Conservation (phyloP, 371 early-diverging fungal species). For the Apophysomyces elegans region DNA sequence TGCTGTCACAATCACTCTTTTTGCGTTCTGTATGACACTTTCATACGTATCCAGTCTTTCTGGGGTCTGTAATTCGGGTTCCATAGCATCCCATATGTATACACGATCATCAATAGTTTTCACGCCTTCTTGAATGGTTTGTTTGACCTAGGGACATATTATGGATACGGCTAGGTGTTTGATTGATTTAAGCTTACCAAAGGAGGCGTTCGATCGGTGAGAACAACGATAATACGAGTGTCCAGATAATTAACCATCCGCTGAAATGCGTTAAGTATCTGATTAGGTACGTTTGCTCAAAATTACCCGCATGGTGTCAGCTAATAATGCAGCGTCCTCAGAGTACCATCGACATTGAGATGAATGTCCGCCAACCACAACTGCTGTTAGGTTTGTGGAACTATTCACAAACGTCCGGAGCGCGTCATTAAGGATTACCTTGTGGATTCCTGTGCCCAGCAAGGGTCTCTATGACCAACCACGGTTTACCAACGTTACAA, state of each 20-base stretch:
- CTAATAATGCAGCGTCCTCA: conserved; percentile 41
- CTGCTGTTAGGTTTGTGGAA: conserved; percentile 19
- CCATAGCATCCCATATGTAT: conserved; percentile 35
- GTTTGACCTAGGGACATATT: conserved; percentile 28
- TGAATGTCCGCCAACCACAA: conserved; percentile 45
- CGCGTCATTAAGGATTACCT: not conserved
- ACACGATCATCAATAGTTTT: conserved; percentile 17
- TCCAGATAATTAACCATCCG: conserved; percentile 38
- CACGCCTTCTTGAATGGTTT: conserved; percentile 23
- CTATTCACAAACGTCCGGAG: conserved; percentile 13
- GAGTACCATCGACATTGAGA: conserved; percentile 53
- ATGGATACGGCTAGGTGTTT: too few relatives aligned
- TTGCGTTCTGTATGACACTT: conserved; percentile 27
- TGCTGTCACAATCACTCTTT: conserved; percentile 44
- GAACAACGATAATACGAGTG: conserved; percentile 34
- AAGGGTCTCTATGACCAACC: conserved; percentile 24
- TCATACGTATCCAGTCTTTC: conserved; percentile 36
- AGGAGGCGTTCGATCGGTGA: conserved; percentile 45
- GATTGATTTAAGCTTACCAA: conserved; percentile 11
- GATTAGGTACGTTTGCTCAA: not conserved
- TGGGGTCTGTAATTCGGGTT: not conserved
- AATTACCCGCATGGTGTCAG: conserved; percentile 42
- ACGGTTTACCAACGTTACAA: not conserved
- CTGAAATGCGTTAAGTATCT: conserved; percentile 16
- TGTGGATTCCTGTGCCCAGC: conserved; percentile 14